Evolutionary conservation across 2,329 filamentous ascomycete genomes (phyloP), one percentile per base, ranked within the genome.

Genomic region (Cladorrhinum sp.): DNA sequence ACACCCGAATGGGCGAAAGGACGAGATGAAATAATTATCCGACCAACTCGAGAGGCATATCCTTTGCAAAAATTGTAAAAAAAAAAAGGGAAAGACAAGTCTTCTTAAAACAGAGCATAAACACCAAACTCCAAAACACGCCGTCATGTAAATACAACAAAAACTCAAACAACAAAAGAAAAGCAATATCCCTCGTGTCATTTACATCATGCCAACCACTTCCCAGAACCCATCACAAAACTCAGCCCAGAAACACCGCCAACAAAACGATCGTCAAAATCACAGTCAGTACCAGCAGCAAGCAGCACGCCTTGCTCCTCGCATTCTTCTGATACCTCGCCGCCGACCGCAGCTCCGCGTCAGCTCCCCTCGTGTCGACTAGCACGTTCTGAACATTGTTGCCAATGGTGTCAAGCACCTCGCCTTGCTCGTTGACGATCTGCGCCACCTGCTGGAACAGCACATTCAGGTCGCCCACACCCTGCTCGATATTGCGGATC

Each of bases 401-500:
- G 64, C 87, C 87, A 69, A 99, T 96, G 18, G 90, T 90, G 71
- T 93, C 89, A 27, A 99, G 80, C 75, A 91, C 86, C 68, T 92
- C 90, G 55, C 95, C 95, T 77, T 99, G 95, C 77, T 98, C 93
- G 63, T 86, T 86, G 55, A 99, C 93, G 74, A 99, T 97, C 74
- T 96, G 92, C 51, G 93, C 95, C n/a, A 99, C 92, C 78, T 99
- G 93, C 64, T 93, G 85, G 81, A 99, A 99, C 49, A 99, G 83
- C 71, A 98, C 95, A 70, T 99, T 99, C 64, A 99, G 79, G 71
- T 99, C 95, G 58, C 90, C 90, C 6, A 99, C 95, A 58, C 91
- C 92, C 75, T 97, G 93, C 78, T 98, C 95, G 70, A 99, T 99
- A 73, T 96, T 96, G 64, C 93, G 88, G 67, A 99, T 99, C 78